These are phyloP conservation scores for Salix udensis DNA, from an alignment of 345 rosid genomes.

Conservation along the genomic window DNA sequence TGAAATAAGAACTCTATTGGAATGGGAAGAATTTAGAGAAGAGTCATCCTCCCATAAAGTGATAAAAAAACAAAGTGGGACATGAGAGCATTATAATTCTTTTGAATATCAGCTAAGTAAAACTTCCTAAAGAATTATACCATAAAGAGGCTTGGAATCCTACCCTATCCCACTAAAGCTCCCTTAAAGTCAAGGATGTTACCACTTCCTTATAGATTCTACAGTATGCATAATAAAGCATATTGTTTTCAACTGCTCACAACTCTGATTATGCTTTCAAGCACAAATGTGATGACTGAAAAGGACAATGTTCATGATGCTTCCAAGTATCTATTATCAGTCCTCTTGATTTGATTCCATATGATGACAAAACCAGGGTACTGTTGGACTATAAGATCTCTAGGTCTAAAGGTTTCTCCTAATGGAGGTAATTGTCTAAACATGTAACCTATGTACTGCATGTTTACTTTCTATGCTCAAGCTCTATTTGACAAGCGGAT, in stretches of 20 bases:
- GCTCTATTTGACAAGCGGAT: neutral
- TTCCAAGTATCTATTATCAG: neutral
- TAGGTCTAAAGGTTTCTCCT: neutral
- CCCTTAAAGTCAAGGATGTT: neutral
- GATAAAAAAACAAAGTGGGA: neutral
- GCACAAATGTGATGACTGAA: neutral
- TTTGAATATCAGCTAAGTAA: neutral
- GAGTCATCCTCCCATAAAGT: neutral
- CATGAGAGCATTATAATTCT: neutral
- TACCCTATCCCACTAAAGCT: neutral
- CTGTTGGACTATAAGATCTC: conserved; percentile 6
- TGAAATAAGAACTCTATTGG: neutral
- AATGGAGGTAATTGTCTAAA: neutral
- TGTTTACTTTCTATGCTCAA: neutral
- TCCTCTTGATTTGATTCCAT: conserved; percentile 1
- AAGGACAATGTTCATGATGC: neutral
- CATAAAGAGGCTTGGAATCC: neutral
- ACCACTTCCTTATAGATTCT: neutral
- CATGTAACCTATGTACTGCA: neutral
- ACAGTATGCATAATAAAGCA: neutral
- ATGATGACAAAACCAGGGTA: neutral
- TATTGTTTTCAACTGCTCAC: neutral
- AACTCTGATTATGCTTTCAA: neutral
- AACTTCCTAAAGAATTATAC: neutral
- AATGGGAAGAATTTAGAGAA: neutral